Evolutionary conservation across 768 basidiomycete species (phyloP), one percentile per base, ranked within the genome.

Genomic region (Collybiopsis luxurians): DNA sequence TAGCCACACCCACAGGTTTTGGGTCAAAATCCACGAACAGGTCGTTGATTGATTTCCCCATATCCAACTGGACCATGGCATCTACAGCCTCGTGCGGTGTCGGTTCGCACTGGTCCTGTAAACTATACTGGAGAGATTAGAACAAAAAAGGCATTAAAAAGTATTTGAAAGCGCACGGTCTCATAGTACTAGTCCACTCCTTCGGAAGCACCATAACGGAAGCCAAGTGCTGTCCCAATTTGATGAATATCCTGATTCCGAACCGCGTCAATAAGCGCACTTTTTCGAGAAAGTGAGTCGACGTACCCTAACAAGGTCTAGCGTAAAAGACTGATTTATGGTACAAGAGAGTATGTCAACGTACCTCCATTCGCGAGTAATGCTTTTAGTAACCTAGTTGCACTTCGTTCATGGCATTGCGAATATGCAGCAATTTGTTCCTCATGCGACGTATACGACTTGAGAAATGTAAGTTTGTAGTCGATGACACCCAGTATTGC

Each of bases 21-120:
- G 85, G 85, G 62, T 97, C 86, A 66, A 98, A 96, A 58, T 92
- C 83, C 12, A 84, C 83, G 64, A 98, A 98, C 30, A 94, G 69
- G 19, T 90, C 88, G 1, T 79, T 74, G 36, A 97, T 80, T 0
- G 84, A 76, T 38, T 71, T 67, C 6, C 90, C 92, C 70, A 94
- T 87, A 68, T 98, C 97, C 9, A 79, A 74, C 17, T 86, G 62
- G 69, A 98, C 89, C 63, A 98, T 80, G 1, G 71, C 73, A 60
- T 94, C 83, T 11, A 98, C 69, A 57, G 87, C 87, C 62, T 87
- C 81, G 59, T 91, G 86, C 0, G 87, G 81, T 1, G 95, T 96
- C 1, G 95, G 90, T 56, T 90, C 89, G 70, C 97, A 99, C 66
- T 89, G 89, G 73, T 98, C 97, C 68, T 98, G 95, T 57, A 92